These are phyloP conservation scores for Flagelloscypha sp. DNA, from an alignment of 768 basidiomycete species.

Conservation along the genomic window DNA sequence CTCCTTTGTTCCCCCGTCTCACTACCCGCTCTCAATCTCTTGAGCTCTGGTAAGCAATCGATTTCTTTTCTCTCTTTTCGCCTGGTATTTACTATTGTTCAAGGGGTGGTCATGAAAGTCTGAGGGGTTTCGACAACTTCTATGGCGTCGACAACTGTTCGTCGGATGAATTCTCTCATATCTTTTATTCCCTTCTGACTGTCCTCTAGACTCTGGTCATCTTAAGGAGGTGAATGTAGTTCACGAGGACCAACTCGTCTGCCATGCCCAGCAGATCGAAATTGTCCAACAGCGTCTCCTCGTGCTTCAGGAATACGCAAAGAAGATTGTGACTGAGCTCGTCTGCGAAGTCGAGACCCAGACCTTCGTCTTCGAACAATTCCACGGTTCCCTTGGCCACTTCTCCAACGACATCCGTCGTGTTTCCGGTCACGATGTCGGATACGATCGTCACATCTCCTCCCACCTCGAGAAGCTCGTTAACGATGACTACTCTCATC, in stretches of 20 bases:
- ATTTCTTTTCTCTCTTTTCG: too few species aligned
- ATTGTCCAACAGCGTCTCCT: constrained; percentile 26
- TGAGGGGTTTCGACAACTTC: constrained; percentile 23
- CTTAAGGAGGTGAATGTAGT: constrained; percentile 20
- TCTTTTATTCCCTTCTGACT: too few species aligned
- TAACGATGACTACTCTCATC: constrained; percentile 27
- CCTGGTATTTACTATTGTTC: too few species aligned
- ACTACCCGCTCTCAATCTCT: too few species aligned
- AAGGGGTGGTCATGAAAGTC: too few species aligned
- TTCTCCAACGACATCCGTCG: constrained; percentile 36
- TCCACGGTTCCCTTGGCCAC: constrained; percentile 28
- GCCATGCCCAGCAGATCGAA: constrained; percentile 20
- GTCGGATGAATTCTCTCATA: too few species aligned
- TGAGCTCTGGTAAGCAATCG: too few species aligned
- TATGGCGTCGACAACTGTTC: constrained; percentile 30
- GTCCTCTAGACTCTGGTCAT: constrained; percentile 14
- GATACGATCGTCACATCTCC: constrained; percentile 30
- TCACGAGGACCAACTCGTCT: constrained; percentile 18
- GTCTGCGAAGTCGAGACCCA: constrained; percentile 31
- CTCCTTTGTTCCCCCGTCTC: too few species aligned
- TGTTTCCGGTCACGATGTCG: constrained; percentile 27
- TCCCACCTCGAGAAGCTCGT: constrained; percentile 23
- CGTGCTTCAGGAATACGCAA: constrained; percentile 28
- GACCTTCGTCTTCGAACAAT: constrained; percentile 34
- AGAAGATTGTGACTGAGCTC: constrained; percentile 24